Evolutionary conservation across 164 flowering plant species (phyloP), one percentile per base, ranked within the genome.

Genomic region (Dillenia turbinata): DNA sequence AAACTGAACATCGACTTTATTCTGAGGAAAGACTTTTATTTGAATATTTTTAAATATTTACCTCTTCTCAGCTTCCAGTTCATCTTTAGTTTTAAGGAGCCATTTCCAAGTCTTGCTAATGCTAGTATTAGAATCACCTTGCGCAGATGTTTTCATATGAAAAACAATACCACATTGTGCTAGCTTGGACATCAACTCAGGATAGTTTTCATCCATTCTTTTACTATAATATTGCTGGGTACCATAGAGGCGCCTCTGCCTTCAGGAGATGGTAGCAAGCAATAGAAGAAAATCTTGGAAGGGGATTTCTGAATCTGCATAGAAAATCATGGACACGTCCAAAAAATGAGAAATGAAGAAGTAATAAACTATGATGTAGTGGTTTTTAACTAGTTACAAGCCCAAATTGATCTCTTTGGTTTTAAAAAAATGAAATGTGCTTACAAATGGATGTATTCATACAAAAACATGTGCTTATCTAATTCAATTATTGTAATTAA

Each of bases 41-140:
- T 48, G 12, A 11, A 11, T 48, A 11, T 48, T 48, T 48, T 48
- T 11, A 11, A 11, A 10, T 48, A 48, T 17, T 11, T 53, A 53
- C 57, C 57, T 55, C 57, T 55, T 26, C 33, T 55, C 10, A 6
- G 57, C 57, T 26, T 26, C 57, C 24, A 10, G 46, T 55, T 55
- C n/a, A 12, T 55, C 57, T 55, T 55, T 46, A 11, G 57, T 55
- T 55, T 55, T 22, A 16, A 55, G 13, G 5, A 24, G 3, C 6
- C 44, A 55, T 55, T 55, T 55, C 57, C 57, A 55, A 11, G 57
- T 55, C 10, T 55, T 55, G 44, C 57, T 26, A 14, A 11, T 24
- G 44, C 33, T 1, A 33, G 13, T 8, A 7, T 22, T 13, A 8
- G 44, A 26, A 33, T 55, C 57, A 14, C 10, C 14, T 12, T 55